Evolutionary conservation across 2,329 filamentous ascomycete genomes (phyloP).

Genomic region (Stromatinia cepivora): DNA sequence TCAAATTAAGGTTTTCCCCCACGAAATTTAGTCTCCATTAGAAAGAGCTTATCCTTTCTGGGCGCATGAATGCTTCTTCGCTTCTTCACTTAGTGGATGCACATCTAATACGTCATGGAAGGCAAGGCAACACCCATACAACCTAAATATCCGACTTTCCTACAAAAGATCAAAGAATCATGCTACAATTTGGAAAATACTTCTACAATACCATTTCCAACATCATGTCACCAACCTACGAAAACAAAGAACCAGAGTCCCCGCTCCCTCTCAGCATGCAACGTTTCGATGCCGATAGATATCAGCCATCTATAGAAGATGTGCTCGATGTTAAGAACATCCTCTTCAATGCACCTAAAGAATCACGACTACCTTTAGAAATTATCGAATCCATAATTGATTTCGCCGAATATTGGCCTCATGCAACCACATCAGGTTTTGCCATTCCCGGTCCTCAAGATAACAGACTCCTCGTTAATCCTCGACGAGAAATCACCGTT

Average conservation of each 20-base stretch:
- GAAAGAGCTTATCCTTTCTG: too few species aligned
- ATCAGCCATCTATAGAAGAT: slow-evolving; percentile 49
- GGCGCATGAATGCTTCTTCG: too few species aligned
- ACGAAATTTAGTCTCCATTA: too few species aligned
- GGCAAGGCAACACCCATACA: background rate
- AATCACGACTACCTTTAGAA: slow-evolving; percentile 52
- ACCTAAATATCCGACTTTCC: background rate
- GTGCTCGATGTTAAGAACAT: slow-evolving; percentile 51
- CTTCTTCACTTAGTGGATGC: background rate
- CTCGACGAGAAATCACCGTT: slow-evolving; percentile 22
- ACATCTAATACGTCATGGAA: background rate
- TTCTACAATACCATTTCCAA: slow-evolving; percentile 16
- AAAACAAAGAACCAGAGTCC: background rate
- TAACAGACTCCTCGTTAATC: slow-evolving; percentile 23
- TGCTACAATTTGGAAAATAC: background rate
- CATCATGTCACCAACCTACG: slow-evolving; percentile 2
- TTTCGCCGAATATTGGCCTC: slow-evolving; percentile 63
- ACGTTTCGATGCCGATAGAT: slow-evolving; percentile 24
- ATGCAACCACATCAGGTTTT: slow-evolving; percentile 40
- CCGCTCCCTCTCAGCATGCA: slow-evolving; percentile 18
- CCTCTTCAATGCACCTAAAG: slow-evolving; percentile 43
- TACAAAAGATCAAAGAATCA: background rate
- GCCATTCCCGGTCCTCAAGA: background rate
- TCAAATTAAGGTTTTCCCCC: too few species aligned
- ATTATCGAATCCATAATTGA: slow-evolving; percentile 58